Evolutionary conservation across 2,329 filamentous ascomycete species (phyloP), one percentile per base, ranked within the genome.

Genomic region (Blastomyces silverae): DNA sequence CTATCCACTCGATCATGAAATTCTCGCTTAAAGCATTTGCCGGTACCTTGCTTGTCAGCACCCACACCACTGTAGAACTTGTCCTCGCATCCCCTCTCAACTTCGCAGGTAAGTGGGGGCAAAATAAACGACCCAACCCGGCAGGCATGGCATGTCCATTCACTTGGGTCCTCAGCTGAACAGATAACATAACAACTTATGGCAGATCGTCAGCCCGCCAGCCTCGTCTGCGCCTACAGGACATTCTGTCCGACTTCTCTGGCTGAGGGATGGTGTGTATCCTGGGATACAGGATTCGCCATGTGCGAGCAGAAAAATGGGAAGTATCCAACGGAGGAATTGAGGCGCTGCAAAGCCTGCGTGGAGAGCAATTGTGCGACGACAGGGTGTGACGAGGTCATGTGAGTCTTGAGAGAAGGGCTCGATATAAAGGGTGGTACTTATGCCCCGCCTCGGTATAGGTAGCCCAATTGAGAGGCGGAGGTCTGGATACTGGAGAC

Each of bases 311-410:
- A 42, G 3, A 58, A 42, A 22, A 34, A 58, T 34, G 55, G 55
- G 34, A 6, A 37, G n/a, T 13, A 58, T 58, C 34, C 55, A 25
- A 37, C 34, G 6, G n/a, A 11, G n/a, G 34, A 58, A 22, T 22
- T 39, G 55, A 42, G 39, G 10, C 55, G n/a, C 34, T 58, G 55
- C 34, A 58, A 39, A 58, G 22, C 34, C 11, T 58, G 55, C 11
- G 55, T 58, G 17, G 55, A 58, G 10, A 58, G 55, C n/a, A 42
- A 58, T 39, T 58, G 55, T 42, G 55, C 31, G 55, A 58, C 15
- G 20, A 25, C 55, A 11, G 8, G 55, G 7, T 58, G 55, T 8
- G 34, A 58, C 17, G 31, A 42, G 55, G 20, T 58, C 25, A 22
- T 58, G 55, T 37, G 34, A 37, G 34, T 37, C 2, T 34, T 37